phyloP scores from a whole-genome alignment of 352 stramenopile genomes.

The Phytopythium oedochilum region DNA sequence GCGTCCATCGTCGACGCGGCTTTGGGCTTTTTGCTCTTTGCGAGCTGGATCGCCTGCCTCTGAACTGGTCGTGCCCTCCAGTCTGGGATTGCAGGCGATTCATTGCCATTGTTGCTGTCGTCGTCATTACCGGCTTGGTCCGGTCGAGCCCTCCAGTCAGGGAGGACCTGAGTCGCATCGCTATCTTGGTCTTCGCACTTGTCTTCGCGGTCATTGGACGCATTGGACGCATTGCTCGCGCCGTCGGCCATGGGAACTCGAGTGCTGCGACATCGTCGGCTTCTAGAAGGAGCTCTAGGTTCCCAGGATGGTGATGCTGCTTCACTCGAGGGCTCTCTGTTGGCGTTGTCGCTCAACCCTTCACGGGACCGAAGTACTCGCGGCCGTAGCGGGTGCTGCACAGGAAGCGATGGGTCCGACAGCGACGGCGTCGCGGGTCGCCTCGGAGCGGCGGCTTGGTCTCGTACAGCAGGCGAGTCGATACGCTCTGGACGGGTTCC shows the following conservation, averaged over 20 bases:
- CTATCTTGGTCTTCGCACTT: background rate
- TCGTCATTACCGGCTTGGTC: background rate
- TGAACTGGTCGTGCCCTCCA: background rate
- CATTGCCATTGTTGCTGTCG: background rate
- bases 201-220: background rate
- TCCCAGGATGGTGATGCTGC: background rate
- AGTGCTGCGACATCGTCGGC: background rate
- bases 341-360: background rate
- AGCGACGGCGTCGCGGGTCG: constrained; percentile 9
- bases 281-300: background rate
- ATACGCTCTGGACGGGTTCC: background rate
- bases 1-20: constrained; percentile 37
- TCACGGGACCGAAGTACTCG: constrained; percentile 1
- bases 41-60: background rate
- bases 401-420: background rate
- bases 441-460: background rate
- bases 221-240: too few species aligned
- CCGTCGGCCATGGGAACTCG: too few species aligned
- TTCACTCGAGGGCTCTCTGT: background rate
- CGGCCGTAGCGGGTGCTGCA: constrained; percentile 3
- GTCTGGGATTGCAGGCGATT: background rate
- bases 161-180: background rate
- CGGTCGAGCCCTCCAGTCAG: too few species aligned
- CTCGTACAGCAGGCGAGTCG: background rate
- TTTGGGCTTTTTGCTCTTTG: constrained; percentile 27